Conservation (phyloP, 768 basidiomycete genomes). For the Agrocybe chaxingu region DNA sequence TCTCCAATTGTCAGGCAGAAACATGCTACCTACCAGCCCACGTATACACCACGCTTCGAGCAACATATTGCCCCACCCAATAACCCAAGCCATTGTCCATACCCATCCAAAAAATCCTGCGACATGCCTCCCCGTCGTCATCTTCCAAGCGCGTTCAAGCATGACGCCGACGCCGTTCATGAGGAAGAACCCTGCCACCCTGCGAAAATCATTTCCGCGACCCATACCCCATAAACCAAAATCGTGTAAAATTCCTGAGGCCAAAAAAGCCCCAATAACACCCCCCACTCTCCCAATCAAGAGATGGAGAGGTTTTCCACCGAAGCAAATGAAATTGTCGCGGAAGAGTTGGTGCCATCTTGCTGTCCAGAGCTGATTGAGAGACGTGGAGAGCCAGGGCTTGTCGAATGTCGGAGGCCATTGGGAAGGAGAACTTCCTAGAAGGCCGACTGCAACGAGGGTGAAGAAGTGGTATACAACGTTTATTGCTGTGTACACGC, state of each 20-base stretch:
- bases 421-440: conserved; percentile 44
- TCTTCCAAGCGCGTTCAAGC: conserved; percentile 46
- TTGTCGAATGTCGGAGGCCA: conserved; percentile 65
- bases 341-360: conserved; percentile 74
- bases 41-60: conserved; percentile 48
- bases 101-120: conserved; percentile 45
- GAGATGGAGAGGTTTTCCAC: conserved; percentile 37
- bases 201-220: conserved; percentile 41
- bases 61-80: conserved; percentile 44
- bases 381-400: conserved; percentile 56
- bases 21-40: conserved; percentile 38
- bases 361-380: conserved; percentile 59
- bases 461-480: conserved; percentile 37
- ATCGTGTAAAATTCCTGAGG: conserved; percentile 62
- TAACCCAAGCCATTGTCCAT: conserved; percentile 49
- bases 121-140: conserved; percentile 40
- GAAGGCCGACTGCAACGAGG: conserved; percentile 39
- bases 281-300: conserved; percentile 46
- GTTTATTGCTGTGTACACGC: conserved; percentile 44
- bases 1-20: conserved; percentile 31
- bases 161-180: conserved; percentile 51
- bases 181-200: conserved; percentile 51
- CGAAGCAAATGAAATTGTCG: conserved; percentile 51
- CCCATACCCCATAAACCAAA: conserved; percentile 58
- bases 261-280: conserved; percentile 55